These are phyloP conservation scores for Leccinum fuscescens DNA, from an alignment of 1,284 basidiomycete genomes.

Conservation along the genomic window DNA sequence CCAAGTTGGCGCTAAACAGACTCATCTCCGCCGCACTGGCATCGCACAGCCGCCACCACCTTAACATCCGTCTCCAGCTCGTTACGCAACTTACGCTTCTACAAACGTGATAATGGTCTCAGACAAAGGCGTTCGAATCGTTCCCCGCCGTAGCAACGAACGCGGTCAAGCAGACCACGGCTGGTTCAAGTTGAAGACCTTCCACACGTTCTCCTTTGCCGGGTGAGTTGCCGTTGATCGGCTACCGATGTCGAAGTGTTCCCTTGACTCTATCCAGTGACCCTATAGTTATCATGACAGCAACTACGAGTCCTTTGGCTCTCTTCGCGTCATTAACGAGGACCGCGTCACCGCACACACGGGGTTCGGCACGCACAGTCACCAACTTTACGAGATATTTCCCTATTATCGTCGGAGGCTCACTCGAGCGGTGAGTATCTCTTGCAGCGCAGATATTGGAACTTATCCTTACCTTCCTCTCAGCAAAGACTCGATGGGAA, in stretches of 20 bases:
- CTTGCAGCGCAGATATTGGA: neutral
- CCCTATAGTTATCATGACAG: slow-evolving; percentile 59
- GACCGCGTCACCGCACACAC: slow-evolving; percentile 77
- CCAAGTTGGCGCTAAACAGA: neutral
- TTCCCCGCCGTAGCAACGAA: slow-evolving; percentile 61
- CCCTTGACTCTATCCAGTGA: neutral
- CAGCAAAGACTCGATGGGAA: slow-evolving; percentile 86
- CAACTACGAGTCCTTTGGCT: slow-evolving; percentile 55
- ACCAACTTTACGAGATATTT: slow-evolving; percentile 91
- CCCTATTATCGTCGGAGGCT: slow-evolving; percentile 76
- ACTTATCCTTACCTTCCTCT: slow-evolving; percentile 1
- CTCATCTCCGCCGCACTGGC: slow-evolving; percentile 1
- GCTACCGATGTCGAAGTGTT: neutral
- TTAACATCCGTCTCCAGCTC: neutral
- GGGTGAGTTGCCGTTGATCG: slow-evolving; percentile 35
- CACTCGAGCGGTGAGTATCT: slow-evolving; percentile 68
- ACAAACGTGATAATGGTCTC: slow-evolving; percentile 15
- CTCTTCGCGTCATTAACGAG: slow-evolving; percentile 83
- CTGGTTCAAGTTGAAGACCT: slow-evolving; percentile 78
- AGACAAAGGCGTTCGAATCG: slow-evolving; percentile 40
- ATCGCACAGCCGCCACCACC: neutral
- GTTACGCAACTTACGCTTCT: neutral
- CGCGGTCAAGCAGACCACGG: slow-evolving; percentile 82
- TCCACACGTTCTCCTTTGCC: slow-evolving; percentile 86
- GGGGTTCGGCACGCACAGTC: slow-evolving; percentile 86